A percentile compares a stretch with the other conserved stretches of the same genome.
Conservation (phyloP, 225 moss, liverwort and hornwort species). For the Polytrichum commune region DNA sequence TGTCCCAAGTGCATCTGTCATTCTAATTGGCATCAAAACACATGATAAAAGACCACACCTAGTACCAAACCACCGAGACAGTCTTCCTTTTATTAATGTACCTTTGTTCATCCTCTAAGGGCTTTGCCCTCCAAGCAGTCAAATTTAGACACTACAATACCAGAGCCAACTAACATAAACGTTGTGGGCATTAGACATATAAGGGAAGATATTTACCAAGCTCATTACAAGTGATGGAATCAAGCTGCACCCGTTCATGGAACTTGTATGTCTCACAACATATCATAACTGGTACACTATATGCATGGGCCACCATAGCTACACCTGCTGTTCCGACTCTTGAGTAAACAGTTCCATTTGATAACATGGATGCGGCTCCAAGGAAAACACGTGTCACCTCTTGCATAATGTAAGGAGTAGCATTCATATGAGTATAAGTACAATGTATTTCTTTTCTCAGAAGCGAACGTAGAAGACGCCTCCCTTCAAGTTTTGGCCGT, state of each 20-base stretch:
- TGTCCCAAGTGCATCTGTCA: too few species aligned
- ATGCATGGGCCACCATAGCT: conserved; percentile 95
- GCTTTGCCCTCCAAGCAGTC: too few species aligned
- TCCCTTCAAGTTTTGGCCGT: conserved; percentile 87
- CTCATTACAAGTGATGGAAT: conserved; percentile 93
- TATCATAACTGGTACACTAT: conserved; percentile 88
- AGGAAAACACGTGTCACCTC: conserved; percentile 93
- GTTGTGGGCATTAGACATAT: background rate
- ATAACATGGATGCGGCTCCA: conserved; percentile 84
- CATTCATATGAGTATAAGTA: conserved; percentile 79
- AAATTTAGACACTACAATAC: too few species aligned
- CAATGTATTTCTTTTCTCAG: conserved; percentile 67
- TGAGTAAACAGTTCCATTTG: conserved; percentile 94
- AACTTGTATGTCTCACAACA: conserved; percentile 99
- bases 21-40: too few species aligned
- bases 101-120: too few species aligned
- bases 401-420: conserved; percentile 90
- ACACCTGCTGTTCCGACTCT: conserved; percentile 97
- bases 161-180: too few species aligned
- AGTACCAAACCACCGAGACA: too few species aligned
- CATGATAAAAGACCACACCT: too few species aligned
- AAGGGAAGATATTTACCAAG: conserved; percentile 37
- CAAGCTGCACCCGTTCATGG: conserved; percentile 94
- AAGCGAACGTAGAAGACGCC: conserved; percentile 59
- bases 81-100: too few species aligned